Evolutionary conservation across 2,329 filamentous ascomycete species (phyloP), one percentile per base, ranked within the genome.

Genomic region (Lasiodiplodia hormozganensis): DNA sequence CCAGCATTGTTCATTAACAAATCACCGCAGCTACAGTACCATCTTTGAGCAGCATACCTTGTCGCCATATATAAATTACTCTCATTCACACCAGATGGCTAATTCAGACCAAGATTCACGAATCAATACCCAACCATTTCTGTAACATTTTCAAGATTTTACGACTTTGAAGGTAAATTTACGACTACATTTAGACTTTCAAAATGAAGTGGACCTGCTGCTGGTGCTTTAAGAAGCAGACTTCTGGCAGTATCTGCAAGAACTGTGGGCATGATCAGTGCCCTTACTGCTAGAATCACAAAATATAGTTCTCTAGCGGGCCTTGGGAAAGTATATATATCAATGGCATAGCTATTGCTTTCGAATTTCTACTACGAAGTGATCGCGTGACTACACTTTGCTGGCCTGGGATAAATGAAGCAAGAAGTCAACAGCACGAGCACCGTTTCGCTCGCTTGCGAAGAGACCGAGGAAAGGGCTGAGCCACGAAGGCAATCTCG

Each of bases 141-240:
- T 47, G 43, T 34, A 34, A 47, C 43, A 18, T 47, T 47, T 43
- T 11, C 7, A 38, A 28, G 21, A 18, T n/a, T 57, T 38, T 57
- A 18, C 53, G 28, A 28, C 28, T 28, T 34, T 34, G 7, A 40
- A n/a, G n/a, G 54, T 57, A 57, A 38, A 34, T 4, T 8, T 21
- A 60, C 6, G 14, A 34, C 6, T 21, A 11, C 38, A 31, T 2
- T 10, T 4, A 3, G 8, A 31, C 3, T 5, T 12, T 40, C 23
- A 60, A 2, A 1, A 60, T 60, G 57, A 10, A 14, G 10, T 60
- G 57, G 57, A 60, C 34, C 16, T 60, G 57, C 38, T 60, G 57
- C 57, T 60, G 57, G 57, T 60, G 57, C 38, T 60, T n/a, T 23
- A 60, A 47, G 57, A 21, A 34, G 16, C 31, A 57, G 8, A 6